A percentile compares a stretch with the other conserved stretches of the same genome.
These are phyloP conservation scores for Castanea crenata DNA, from an alignment of 306 rosid species.

Conservation along the genomic window DNA sequence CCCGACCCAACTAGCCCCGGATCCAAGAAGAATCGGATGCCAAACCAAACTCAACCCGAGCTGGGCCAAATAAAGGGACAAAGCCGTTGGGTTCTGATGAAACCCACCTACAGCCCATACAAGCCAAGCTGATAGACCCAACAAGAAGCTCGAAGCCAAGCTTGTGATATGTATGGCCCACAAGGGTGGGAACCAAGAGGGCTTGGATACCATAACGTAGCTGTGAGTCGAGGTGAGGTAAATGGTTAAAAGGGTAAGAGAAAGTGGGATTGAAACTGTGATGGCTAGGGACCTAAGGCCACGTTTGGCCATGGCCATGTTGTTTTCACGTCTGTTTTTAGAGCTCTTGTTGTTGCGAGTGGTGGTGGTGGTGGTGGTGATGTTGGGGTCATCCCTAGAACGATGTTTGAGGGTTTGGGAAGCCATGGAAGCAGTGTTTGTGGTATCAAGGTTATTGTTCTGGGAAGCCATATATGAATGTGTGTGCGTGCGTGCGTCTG, in stretches of 20 bases:
- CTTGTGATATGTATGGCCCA: constrained; percentile 49
- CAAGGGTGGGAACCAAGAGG: constrained; percentile 70
- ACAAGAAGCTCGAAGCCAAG: constrained; percentile 47
- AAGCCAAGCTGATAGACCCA: constrained; percentile 74
- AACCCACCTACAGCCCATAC: constrained; percentile 81
- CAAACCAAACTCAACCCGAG: constrained; percentile 40
- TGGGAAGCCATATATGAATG: background rate
- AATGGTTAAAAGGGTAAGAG: constrained; percentile 39
- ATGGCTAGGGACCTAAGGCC: constrained; percentile 59
- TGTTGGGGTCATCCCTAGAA: constrained; percentile 10
- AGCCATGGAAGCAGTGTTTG: constrained; percentile 39
- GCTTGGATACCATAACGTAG: constrained; percentile 9
- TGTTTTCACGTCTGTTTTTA: constrained; percentile 17
- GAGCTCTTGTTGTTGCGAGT: background rate
- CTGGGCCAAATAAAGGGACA: constrained; percentile 47
- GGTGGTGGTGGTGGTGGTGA: background rate
- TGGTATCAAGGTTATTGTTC: no score
- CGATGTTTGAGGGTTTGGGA: constrained; percentile 52
- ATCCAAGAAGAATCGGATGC: constrained; percentile 58
- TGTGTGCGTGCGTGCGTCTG: background rate
- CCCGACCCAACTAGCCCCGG: constrained; percentile 41
- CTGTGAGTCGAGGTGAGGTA: constrained; percentile 28
- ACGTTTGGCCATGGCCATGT: constrained; percentile 62
- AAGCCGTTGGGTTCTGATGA: constrained; percentile 44
- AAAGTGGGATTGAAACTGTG: constrained; percentile 47